Base-by-base conservation (phyloP, 2,329 filamentous ascomycete species). In the Cladophialophora psammophila region DNA sequence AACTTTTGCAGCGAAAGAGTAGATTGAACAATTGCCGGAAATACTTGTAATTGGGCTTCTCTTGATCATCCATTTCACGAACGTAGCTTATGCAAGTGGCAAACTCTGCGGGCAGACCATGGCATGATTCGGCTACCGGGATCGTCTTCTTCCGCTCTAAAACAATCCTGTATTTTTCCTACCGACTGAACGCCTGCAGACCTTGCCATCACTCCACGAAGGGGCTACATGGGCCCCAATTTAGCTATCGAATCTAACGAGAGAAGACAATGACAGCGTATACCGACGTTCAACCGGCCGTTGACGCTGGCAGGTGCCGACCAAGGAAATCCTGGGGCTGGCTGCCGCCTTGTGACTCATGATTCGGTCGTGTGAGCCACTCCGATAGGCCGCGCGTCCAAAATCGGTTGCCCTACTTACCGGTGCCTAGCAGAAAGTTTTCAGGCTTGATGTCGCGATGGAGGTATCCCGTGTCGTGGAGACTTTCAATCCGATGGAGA, bases 171-270 rank as follows among this genome's bases (percentile, higher is more conserved):
- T 69, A 20, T 42, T 58, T 69, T 40, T 66, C 60, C 7, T 55
- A 12, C 15, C 60, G 67, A 35, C 31, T 61, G 42, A 60, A 18
- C 78, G 89, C 63, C 81, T 91, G 91, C 69, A 91, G 81, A 8
- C 88, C 89, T 76, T 91, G 88, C 89, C 89, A 91, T 65, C 63
- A 60, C 63, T 38, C 18, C 53, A 35, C 26, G 60, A 63, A 42
- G 60, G 34, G 59, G 40, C 65, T 67, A 34, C 36, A 55, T 31
- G n/a, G 3, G 60, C 32, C 38, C 26, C 3, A 52, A 52, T 10
- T 69, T 54, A 67, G 64, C 53, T 18, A 42, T 53, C 18, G 54
- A 64, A 64, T 13, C n/a, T 13, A 3, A 2, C 13, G 55, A 65
- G 35, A 53, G 58, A 20, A 71, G 42, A 63, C 52, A n/a, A 68